Evolutionary conservation across 129 eudicot genomes (phyloP).

Genomic region (Apium graveolens): DNA sequence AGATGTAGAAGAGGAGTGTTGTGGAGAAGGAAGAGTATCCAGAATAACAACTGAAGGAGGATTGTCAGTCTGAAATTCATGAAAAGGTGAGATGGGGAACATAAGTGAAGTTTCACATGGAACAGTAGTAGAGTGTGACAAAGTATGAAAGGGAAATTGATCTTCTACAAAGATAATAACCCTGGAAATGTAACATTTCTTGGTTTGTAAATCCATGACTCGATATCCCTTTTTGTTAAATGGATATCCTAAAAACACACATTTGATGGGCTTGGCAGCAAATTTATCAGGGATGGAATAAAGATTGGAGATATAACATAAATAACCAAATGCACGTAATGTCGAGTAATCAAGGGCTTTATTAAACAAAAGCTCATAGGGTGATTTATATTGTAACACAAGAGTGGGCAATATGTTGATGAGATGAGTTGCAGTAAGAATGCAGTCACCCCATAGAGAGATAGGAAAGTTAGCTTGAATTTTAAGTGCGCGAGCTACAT

Average conservation of each 20-base stretch:
- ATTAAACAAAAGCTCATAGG: neutral
- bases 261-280: neutral
- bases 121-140: neutral
- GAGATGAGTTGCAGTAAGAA: too few species aligned
- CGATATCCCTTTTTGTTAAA: neutral
- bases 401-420: too few species aligned
- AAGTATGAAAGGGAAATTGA: neutral
- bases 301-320: neutral
- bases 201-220: neutral
- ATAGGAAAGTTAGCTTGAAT: too few species aligned
- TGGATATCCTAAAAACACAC: neutral
- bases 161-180: neutral
- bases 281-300: neutral
- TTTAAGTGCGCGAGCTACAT: too few species aligned
- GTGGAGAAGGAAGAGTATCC: neutral
- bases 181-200: neutral
- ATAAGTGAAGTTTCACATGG: too few species aligned
- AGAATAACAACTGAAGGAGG: too few species aligned
- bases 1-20: neutral
- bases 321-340: neutral
- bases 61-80: neutral
- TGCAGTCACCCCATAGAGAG: too few species aligned
- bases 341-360: neutral
- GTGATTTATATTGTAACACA: neutral
- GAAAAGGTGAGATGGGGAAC: too few species aligned